A percentile compares a stretch with the other conserved stretches of the same genome.
phyloP scores from a whole-genome alignment of 2,329 filamentous ascomycete genomes.

The Diaporthe eres region DNA sequence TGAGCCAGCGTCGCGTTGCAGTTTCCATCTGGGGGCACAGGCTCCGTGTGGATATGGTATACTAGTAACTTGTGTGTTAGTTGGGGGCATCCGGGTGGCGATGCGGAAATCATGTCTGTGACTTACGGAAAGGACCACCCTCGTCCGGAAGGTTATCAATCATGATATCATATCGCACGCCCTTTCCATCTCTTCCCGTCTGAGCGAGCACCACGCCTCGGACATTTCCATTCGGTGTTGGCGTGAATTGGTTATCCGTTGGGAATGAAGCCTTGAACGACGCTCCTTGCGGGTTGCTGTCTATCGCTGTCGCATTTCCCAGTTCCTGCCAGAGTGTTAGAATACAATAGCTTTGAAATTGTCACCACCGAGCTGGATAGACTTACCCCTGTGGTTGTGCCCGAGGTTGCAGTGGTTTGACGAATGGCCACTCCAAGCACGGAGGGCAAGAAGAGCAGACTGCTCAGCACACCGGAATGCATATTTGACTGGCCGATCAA shows the following conservation, averaged over 20 bases:
- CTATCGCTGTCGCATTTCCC: conserved; percentile 38
- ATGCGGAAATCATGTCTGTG: not conserved
- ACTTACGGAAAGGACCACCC: conserved; percentile 52
- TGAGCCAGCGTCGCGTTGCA: conserved; percentile 78
- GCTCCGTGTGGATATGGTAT: conserved; percentile 80
- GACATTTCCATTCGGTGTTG: conserved; percentile 27
- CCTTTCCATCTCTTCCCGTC: conserved; percentile 47
- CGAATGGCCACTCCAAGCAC: conserved; percentile 14
- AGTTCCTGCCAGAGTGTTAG: conserved; percentile 18
- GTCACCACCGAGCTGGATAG: not conserved
- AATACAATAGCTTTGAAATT: not conserved
- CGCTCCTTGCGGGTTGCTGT: conserved; percentile 30
- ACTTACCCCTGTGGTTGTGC: conserved; percentile 20
- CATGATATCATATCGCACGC: conserved; percentile 50
- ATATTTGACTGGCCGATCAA: not conserved
- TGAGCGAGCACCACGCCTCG: conserved; percentile 48
- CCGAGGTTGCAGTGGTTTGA: not conserved
- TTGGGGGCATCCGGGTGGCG: not conserved
- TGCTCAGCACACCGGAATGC: not conserved
- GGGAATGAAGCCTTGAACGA: conserved; percentile 34
- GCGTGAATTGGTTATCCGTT: conserved; percentile 30
- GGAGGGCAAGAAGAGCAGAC: conserved; percentile 2
- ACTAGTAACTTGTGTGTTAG: conserved; percentile 56
- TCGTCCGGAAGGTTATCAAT: conserved; percentile 51
- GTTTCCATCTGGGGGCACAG: conserved; percentile 77